phyloP scores from a whole-genome alignment of 768 basidiomycete genomes.

The Termitomyces sp. region DNA sequence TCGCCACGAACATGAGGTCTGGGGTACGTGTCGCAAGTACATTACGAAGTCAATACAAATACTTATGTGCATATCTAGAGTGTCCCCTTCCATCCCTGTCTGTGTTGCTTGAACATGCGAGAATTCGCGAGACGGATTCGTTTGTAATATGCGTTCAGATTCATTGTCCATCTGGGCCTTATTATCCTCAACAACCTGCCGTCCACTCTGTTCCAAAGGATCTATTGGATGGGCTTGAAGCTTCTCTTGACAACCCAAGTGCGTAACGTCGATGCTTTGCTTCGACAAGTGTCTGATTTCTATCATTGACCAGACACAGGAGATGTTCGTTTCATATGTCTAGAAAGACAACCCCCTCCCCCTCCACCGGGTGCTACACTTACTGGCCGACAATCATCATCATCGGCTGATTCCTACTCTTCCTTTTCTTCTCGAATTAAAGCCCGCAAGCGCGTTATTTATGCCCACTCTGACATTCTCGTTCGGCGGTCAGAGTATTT shows the following conservation, averaged over 20 bases:
- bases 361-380: slow-evolving; percentile 26
- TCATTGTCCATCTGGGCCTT: slow-evolving; percentile 54
- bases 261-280: slow-evolving; percentile 17
- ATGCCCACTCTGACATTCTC: slow-evolving; percentile 77
- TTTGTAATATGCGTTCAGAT: slow-evolving; percentile 75
- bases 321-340: slow-evolving; percentile 72
- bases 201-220: slow-evolving; percentile 63
- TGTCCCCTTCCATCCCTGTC: slow-evolving; percentile 63
- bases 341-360: slow-evolving; percentile 41
- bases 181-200: slow-evolving; percentile 64
- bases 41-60: not conserved
- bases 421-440: slow-evolving; percentile 40
- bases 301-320: slow-evolving; percentile 50
- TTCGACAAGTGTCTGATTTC: not conserved
- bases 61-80: slow-evolving; percentile 30
- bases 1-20: slow-evolving; percentile 67
- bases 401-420: slow-evolving; percentile 39
- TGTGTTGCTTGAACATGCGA: slow-evolving; percentile 51
- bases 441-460: slow-evolving; percentile 70
- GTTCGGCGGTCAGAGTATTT: slow-evolving; percentile 76
- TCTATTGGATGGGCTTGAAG: slow-evolving; percentile 65
- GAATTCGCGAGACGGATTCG: slow-evolving; percentile 59
- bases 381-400: slow-evolving; percentile 31
- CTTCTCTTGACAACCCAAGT: slow-evolving; percentile 72
- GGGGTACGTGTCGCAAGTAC: slow-evolving; percentile 42